Percentiles rank a stretch among this genome's conserved stretches.
These are phyloP conservation scores for Rubia tinctorum DNA, from an alignment of 305 asterid species.

Conservation along the genomic window DNA sequence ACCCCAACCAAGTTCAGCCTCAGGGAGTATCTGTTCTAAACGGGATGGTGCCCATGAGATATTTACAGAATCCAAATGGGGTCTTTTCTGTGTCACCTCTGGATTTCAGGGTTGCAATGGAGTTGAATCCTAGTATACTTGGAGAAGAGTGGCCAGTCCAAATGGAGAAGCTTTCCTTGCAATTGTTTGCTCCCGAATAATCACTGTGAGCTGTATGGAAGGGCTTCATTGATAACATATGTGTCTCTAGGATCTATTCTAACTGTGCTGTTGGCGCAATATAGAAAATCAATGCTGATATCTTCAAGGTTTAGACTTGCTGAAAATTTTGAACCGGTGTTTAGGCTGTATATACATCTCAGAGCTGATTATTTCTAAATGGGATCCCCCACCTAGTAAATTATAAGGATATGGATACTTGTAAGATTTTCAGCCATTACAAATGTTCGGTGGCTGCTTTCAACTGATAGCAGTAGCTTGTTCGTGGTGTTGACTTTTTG, in stretches of 20 bases:
- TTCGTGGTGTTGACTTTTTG: constrained; percentile 22
- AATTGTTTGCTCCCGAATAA: constrained; percentile 26
- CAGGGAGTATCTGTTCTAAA: constrained; percentile 28
- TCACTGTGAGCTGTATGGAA: constrained; percentile 18
- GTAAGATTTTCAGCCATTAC: constrained; percentile 28
- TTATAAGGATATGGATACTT: constrained; percentile 29
- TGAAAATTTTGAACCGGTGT: constrained; percentile 36
- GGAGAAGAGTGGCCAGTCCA: constrained; percentile 56
- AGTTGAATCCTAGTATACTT: constrained; percentile 42
- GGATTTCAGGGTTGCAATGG: constrained; percentile 51
- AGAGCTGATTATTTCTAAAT: constrained; percentile 44
- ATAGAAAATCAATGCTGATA: constrained; percentile 25
- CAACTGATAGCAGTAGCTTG: constrained; percentile 21
- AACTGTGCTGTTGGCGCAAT: constrained; percentile 33
- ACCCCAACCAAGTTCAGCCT: constrained; percentile 21
- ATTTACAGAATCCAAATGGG: constrained; percentile 25
- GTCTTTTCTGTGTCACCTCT: constrained; percentile 34
- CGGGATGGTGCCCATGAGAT: constrained; percentile 28
- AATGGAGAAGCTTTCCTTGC: constrained; percentile 43
- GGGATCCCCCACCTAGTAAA: constrained; percentile 31
- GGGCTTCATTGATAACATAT: constrained; percentile 21
- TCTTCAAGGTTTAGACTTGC: constrained; percentile 31
- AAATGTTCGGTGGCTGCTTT: constrained; percentile 25
- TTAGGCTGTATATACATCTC: constrained; percentile 52
- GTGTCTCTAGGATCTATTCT: constrained; percentile 28